Evolutionary conservation across 2,329 filamentous ascomycete genomes (phyloP).

Genomic region (Cladobotryum mycophilum): DNA sequence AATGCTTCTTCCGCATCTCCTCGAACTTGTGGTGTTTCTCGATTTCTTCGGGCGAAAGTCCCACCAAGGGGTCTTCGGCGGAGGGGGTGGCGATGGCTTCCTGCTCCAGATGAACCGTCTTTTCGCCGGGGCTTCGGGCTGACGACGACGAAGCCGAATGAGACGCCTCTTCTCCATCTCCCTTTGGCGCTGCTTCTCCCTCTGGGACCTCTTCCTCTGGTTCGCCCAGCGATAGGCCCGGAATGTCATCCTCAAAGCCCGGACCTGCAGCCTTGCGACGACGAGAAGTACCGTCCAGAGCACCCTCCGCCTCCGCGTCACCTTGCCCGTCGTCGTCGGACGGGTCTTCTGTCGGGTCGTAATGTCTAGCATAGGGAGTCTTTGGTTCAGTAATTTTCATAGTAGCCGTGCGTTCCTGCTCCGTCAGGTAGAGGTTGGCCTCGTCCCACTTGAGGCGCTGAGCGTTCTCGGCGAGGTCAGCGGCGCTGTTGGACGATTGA

Average conservation of each 20-base stretch:
- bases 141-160: slow-evolving; percentile 14
- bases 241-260: slow-evolving; percentile 67
- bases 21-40: slow-evolving; percentile 94
- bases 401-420: slow-evolving; percentile 88
- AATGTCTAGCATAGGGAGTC: slow-evolving; percentile 89
- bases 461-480: slow-evolving; percentile 44
- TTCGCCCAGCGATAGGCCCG: slow-evolving; percentile 85
- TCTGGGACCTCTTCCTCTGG: slow-evolving; percentile 68
- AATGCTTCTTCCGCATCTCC: slow-evolving; percentile 88
- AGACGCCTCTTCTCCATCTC: neutral
- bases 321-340: slow-evolving; percentile 63
- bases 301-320: slow-evolving; percentile 21
- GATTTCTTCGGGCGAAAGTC: slow-evolving; percentile 62
- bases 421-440: slow-evolving; percentile 92
- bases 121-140: slow-evolving; percentile 40
- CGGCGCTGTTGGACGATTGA: slow-evolving; percentile 51
- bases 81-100: slow-evolving; percentile 52
- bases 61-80: slow-evolving; percentile 48
- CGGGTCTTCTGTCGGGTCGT: slow-evolving; percentile 83
- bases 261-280: slow-evolving; percentile 31
- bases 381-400: slow-evolving; percentile 99
- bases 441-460: slow-evolving; percentile 96
- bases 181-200: slow-evolving; percentile 26
- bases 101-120: slow-evolving; percentile 76
- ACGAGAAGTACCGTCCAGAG: slow-evolving; percentile 24